Evolutionary conservation across 1,139 yeast species (phyloP), one percentile per base, ranked within the genome.

Genomic region (Sugiyamaella japonica): DNA sequence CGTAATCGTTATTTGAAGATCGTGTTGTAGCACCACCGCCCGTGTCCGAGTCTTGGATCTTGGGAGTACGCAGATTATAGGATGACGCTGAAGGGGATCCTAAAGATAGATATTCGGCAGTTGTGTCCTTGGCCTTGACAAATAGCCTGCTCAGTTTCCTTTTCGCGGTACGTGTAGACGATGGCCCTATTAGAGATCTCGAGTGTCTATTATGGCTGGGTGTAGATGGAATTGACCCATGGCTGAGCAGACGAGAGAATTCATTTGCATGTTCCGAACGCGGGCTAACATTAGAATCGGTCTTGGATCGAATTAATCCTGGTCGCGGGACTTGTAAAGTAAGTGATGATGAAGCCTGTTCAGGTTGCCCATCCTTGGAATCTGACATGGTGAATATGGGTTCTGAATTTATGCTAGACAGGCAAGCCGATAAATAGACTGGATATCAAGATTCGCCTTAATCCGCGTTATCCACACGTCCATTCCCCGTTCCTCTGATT

Each of bases 21-120:
- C 46, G 23, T 15, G 45, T 23, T n/a, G 17, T 41, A n/a, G 15
- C 16, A 41, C n/a, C 31, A 31, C 25, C 28, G 10, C 29, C 51
- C 16, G 32, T n/a, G 2, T 38, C 51, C 16, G 32, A 20, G 2
- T 48, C 51, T 12, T 48, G 51, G 15, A 45, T 44, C 10, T 48
- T 39, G 3, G 53, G 45, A 32, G 49, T 45, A 3, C 53, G 48
- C 2, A 50, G 49, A 28, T 50, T 43, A 28, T 50, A 43, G 10
- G 43, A 44, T 7, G 53, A 50, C 20, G 32, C 44, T 9, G 48
- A 16, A 15, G 53, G 49, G 9, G 51, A 38, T 32, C 10, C 51
- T 12, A 48, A 40, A 15, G 51, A 38, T 20, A 48, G 16, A 32
- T 34, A 47, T 16, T 37, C 50, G 12, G 50, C 20, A 38, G 44